Evolutionary conservation across 1,139 yeast species (phyloP).

Genomic region (Lodderomyces pseudojiufengensis): DNA sequence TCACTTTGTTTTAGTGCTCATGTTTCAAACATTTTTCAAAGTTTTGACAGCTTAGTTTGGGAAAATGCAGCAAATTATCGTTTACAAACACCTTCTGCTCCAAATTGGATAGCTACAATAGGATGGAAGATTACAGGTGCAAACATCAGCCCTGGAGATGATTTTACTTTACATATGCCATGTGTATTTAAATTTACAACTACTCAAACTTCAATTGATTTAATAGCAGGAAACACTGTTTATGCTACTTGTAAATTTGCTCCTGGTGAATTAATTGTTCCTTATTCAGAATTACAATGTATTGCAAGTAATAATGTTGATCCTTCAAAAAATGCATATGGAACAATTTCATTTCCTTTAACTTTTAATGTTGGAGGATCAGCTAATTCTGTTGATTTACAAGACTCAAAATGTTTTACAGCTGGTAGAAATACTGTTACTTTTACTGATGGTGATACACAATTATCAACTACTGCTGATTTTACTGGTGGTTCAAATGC

Average conservation of each 20-base stretch:
- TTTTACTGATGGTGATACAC: slow-evolving; percentile 26
- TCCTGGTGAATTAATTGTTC: slow-evolving; percentile 22
- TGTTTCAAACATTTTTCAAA: slow-evolving; percentile 19
- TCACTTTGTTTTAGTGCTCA: slow-evolving; percentile 7
- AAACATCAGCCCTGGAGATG: slow-evolving; percentile 25
- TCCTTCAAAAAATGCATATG: slow-evolving; percentile 16
- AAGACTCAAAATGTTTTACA: slow-evolving; percentile 18
- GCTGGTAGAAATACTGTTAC: slow-evolving; percentile 26
- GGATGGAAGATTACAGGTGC: slow-evolving; percentile 24
- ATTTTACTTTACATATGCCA: slow-evolving; percentile 28
- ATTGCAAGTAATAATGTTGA: slow-evolving; percentile 16
- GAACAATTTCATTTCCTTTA: slow-evolving; percentile 25
- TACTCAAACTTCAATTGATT: slow-evolving; percentile 13
- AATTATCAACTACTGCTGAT: slow-evolving; percentile 16
- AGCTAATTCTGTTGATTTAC: slow-evolving; percentile 18
- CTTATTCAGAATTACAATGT: slow-evolving; percentile 25
- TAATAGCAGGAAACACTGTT: slow-evolving; percentile 16
- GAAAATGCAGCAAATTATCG: slow-evolving; percentile 9
- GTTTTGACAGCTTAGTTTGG: slow-evolving; percentile 15
- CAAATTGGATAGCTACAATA: slow-evolving; percentile 25
- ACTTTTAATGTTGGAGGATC: slow-evolving; percentile 26
- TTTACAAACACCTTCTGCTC: slow-evolving; percentile 14
- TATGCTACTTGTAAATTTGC: slow-evolving; percentile 27
- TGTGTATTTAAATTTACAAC: slow-evolving; percentile 30
- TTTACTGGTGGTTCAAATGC: slow-evolving; percentile 14